phyloP scores from a whole-genome alignment of 139 green algal genomes.

The Axilococcus clingmanii region DNA sequence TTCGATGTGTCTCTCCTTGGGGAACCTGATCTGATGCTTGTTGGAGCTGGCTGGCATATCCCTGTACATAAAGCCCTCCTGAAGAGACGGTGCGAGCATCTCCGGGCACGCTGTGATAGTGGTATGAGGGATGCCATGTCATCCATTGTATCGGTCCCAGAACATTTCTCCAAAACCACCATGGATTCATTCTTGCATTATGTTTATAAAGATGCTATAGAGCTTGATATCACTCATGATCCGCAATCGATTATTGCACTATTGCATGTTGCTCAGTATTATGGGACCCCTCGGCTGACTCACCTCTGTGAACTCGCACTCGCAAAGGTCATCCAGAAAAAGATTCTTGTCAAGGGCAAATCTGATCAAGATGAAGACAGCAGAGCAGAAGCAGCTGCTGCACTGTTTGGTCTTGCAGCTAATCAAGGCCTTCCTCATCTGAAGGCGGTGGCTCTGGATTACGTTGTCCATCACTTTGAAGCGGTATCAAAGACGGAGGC shows the following conservation, averaged over 20 bases:
- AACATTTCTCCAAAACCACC: slow-evolving; percentile 35
- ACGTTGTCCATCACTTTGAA: slow-evolving; percentile 20
- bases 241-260: slow-evolving; percentile 19
- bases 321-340: slow-evolving; percentile 21
- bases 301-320: slow-evolving; percentile 40
- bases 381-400: slow-evolving; percentile 29
- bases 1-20: neutral
- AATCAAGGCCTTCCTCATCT: slow-evolving; percentile 39
- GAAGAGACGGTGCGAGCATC: slow-evolving; percentile 33
- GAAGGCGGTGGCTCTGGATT: slow-evolving; percentile 34
- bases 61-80: slow-evolving; percentile 22
- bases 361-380: no score
- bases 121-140: slow-evolving; percentile 35
- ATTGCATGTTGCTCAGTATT: slow-evolving; percentile 44
- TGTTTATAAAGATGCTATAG: slow-evolving; percentile 37
- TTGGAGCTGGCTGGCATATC: neutral
- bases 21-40: neutral
- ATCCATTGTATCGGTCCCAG: slow-evolving; percentile 28
- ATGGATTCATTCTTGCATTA: slow-evolving; percentile 39
- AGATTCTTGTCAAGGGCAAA: slow-evolving; percentile 1
- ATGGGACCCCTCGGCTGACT: slow-evolving; percentile 29
- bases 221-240: slow-evolving; percentile 3
- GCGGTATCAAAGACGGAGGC: neutral
- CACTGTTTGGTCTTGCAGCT: slow-evolving; percentile 42
- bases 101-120: slow-evolving; percentile 29